Evolutionary conservation across 306 rosid genomes (phyloP), one percentile per base, ranked within the genome.

Genomic region (Pyrus communis): DNA sequence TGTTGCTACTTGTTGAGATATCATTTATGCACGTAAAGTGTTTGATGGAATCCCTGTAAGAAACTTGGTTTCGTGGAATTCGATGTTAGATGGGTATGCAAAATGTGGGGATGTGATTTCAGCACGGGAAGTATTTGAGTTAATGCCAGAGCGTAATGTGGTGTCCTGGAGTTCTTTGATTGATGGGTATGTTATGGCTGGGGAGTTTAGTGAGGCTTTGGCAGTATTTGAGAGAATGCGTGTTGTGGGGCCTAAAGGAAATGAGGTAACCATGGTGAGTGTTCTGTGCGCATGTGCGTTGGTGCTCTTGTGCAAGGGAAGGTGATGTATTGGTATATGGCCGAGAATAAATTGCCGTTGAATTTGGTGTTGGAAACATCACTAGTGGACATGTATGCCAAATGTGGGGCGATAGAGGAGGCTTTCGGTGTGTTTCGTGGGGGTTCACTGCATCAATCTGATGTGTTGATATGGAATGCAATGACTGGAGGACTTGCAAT

Each of bases 321-420:
- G 83, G 54, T 49, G 81, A 85, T 86, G 87, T 92, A 88, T 81
- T 51, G 38, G 66, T 86, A 87, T 74, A 69, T 87, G 68, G 70
- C 77, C 23, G 88, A 90, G 75, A 79, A 84, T 55, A 69, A 78
- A 79, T 80, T 90, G 80, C 91, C 86, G 19, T 27, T 82, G 31
- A 90, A 90, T 30, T n/a, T 90, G 79, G 86, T 78, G 65, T 80
- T 90, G 82, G 91, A 57, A 30, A 92, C 97, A 45, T 90, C 97
- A 60, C 86, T 92, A 5, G 91, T 92, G 74, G 96, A 92, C 82
- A 92, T 90, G 97, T 90, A 92, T 83, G 90, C 93, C 69, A 92
- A 92, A 82, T 92, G 96, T 73, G 96, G 96, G 70, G 96, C 91
- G 17, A 77, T 90, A 80, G 76, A 85, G 31, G 97, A 92, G 73